Conservation (phyloP, 768 basidiomycete genomes). For the Coprinellus aureogranulatus region DNA sequence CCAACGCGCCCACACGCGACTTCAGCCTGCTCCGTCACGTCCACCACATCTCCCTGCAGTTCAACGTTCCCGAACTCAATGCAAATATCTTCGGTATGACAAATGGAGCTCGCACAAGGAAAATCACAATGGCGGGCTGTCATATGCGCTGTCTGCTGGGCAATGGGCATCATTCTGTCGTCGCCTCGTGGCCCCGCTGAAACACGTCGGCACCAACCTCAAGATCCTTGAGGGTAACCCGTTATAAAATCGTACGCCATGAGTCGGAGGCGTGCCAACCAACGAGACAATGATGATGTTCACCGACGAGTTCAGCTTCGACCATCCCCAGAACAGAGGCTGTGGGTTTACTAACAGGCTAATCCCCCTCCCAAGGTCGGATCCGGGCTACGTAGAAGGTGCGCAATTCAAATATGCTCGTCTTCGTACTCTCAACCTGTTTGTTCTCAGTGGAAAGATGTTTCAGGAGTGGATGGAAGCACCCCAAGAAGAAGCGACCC, state of each 20-base stretch:
- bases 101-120: too few species aligned
- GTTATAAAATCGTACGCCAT: background rate
- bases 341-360: slow-evolving; percentile 43
- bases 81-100: too few species aligned
- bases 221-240: too few species aligned
- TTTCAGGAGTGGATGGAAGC: slow-evolving; percentile 56
- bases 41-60: too few species aligned
- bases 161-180: too few species aligned
- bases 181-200: too few species aligned
- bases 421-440: background rate
- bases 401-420: slow-evolving; percentile 16
- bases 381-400: slow-evolving; percentile 41
- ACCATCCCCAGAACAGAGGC: slow-evolving; percentile 40
- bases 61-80: too few species aligned
- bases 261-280: background rate
- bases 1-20: too few species aligned
- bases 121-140: too few species aligned
- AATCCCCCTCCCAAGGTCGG: slow-evolving; percentile 33
- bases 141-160: too few species aligned
- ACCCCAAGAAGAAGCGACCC: slow-evolving; percentile 51
- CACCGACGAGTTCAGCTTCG: slow-evolving; percentile 41
- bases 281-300: slow-evolving; percentile 24
- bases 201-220: too few species aligned
- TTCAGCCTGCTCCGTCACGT: too few species aligned
- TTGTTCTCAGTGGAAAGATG: slow-evolving; percentile 42